Conservation (phyloP, 1,284 basidiomycete genomes). For the Volvariella volvacea region DNA sequence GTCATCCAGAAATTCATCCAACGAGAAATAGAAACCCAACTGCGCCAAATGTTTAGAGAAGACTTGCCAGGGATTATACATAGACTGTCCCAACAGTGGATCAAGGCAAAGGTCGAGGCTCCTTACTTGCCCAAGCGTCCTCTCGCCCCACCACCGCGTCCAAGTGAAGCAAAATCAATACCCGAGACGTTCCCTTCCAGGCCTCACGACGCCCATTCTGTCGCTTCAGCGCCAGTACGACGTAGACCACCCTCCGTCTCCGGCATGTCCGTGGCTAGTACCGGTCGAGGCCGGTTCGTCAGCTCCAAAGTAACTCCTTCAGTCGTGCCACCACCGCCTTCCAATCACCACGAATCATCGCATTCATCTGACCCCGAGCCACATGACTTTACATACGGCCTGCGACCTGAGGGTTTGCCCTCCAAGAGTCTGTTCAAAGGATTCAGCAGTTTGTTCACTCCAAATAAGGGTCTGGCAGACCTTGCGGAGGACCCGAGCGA, state of each 20-base stretch:
- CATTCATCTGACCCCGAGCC: slow-evolving; percentile 67
- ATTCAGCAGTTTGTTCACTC: slow-evolving; percentile 67
- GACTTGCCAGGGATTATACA: slow-evolving; percentile 98
- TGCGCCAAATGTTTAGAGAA: slow-evolving; percentile 97
- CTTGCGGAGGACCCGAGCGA: slow-evolving; percentile 64
- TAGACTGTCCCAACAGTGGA: slow-evolving; percentile 91
- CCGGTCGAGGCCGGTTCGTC: slow-evolving; percentile 22
- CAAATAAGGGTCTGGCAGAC: slow-evolving; percentile 68
- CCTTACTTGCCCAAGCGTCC: slow-evolving; percentile 59
- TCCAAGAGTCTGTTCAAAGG: slow-evolving; percentile 63
- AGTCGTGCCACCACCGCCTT: slow-evolving; percentile 11
- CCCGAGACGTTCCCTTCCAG: neutral
- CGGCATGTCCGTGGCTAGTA: slow-evolving; percentile 23
- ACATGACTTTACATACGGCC: slow-evolving; percentile 95
- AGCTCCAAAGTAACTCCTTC: slow-evolving; percentile 16
- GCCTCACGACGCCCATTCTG: neutral
- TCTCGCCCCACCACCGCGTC: slow-evolving; percentile 21
- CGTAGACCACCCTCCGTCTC: slow-evolving; percentile 26
- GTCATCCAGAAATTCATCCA: slow-evolving; percentile 98
- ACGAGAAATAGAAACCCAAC: slow-evolving; percentile 93
- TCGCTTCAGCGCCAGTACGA: slow-evolving; percentile 8
- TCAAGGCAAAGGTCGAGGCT: slow-evolving; percentile 79
- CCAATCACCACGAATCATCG: slow-evolving; percentile 5
- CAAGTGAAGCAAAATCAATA: neutral
- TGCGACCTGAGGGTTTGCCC: slow-evolving; percentile 87